Conservation (phyloP, 2,329 filamentous ascomycete species). For the Apiospora hydei region DNA sequence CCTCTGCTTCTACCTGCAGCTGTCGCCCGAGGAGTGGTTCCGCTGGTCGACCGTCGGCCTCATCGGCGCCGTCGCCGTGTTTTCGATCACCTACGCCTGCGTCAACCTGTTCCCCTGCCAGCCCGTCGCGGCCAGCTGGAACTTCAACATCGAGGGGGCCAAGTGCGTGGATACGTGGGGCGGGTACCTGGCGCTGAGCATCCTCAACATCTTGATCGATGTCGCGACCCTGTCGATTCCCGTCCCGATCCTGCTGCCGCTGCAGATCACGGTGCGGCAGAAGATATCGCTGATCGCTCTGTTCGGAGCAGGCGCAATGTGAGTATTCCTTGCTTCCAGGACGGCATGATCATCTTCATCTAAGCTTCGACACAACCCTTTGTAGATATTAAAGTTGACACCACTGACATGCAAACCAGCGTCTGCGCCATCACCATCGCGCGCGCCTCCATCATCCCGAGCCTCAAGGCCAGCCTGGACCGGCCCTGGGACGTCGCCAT, state of each 20-base stretch:
- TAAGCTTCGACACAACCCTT: no score
- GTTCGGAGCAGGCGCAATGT: neutral
- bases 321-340: no score
- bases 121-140: constrained; percentile 23
- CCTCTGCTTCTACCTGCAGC: constrained; percentile 22
- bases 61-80: constrained; percentile 23
- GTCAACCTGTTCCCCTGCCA: constrained; percentile 23
- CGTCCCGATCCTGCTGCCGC: constrained; percentile 21
- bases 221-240: constrained; percentile 8
- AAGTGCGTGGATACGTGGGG: constrained; percentile 16
- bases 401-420: neutral
- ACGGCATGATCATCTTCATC: no score
- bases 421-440: constrained; percentile 24
- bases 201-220: constrained; percentile 23
- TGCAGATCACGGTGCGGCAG: constrained; percentile 22
- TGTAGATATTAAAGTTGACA: no score
- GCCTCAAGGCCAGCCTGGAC: constrained; percentile 23
- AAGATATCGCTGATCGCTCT: constrained; percentile 23
- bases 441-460: constrained; percentile 19
- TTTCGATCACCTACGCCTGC: constrained; percentile 22
- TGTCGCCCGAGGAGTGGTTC: constrained; percentile 23
- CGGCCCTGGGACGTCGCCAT: constrained; percentile 25
- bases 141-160: constrained; percentile 1
- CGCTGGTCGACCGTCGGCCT: constrained; percentile 15
- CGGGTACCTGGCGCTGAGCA: constrained; percentile 22